These are phyloP conservation scores for Datisca glomerata DNA, from an alignment of 306 rosid species.

Conservation along the genomic window DNA sequence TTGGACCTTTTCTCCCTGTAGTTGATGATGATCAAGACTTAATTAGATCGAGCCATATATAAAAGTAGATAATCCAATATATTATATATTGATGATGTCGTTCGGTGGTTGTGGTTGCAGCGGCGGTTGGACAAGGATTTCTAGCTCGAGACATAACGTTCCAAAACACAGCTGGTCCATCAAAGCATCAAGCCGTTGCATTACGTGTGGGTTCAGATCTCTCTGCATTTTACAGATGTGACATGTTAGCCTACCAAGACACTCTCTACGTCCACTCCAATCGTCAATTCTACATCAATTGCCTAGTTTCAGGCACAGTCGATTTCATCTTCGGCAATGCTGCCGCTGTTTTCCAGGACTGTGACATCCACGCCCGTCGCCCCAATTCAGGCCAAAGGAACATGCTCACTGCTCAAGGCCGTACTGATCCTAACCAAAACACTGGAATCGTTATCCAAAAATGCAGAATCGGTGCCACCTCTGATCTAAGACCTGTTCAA, in stretches of 20 bases:
- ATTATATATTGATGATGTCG: no score
- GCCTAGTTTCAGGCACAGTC: slow-evolving; percentile 56
- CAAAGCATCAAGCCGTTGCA: slow-evolving; percentile 95
- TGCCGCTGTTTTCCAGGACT: slow-evolving; percentile 58
- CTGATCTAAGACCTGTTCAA: slow-evolving; percentile 33
- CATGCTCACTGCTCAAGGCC: slow-evolving; percentile 86
- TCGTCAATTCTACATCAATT: slow-evolving; percentile 54
- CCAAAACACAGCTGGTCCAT: slow-evolving; percentile 82
- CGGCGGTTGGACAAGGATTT: slow-evolving; percentile 56
- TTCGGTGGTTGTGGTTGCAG: no score
- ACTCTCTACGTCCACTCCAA: slow-evolving; percentile 87
- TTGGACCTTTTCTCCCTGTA: no score
- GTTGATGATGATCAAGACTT: no score
- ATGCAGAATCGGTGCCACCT: slow-evolving; percentile 60
- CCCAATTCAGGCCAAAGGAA: slow-evolving; percentile 76
- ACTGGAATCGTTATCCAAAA: slow-evolving; percentile 84
- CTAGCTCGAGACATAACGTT: slow-evolving; percentile 64
- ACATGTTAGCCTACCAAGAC: slow-evolving; percentile 75
- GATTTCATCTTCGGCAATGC: slow-evolving; percentile 90
- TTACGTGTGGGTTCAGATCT: slow-evolving; percentile 77
- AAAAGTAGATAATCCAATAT: no score
- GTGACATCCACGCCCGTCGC: slow-evolving; percentile 68
- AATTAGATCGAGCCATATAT: no score
- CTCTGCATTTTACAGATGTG: slow-evolving; percentile 69
- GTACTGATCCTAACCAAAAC: slow-evolving; percentile 83